Percentiles rank a stretch among this genome's conserved stretches.
Conservation (phyloP, 2,329 filamentous ascomycete genomes). For the Penicillium sp. region DNA sequence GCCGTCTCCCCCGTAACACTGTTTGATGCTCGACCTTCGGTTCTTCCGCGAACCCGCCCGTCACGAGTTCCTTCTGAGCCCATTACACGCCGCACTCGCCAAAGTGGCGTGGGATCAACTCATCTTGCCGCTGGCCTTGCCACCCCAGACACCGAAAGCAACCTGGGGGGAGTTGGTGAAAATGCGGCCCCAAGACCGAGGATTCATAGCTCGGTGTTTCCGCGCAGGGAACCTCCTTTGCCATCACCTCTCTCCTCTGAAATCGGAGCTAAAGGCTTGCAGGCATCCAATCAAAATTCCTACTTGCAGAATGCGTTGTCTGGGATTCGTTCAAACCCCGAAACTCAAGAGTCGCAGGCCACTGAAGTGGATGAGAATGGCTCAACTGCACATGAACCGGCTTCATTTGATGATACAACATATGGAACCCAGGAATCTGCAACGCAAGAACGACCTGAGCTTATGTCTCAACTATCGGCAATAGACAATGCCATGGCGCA, state of each 20-base stretch:
- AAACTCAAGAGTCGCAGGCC: constrained; percentile 14
- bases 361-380: constrained; percentile 11
- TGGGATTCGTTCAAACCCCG: constrained; percentile 2
- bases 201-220: constrained; percentile 35
- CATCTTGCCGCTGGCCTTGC: constrained; percentile 39
- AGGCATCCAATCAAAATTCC: constrained; percentile 11
- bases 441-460: constrained; percentile 24
- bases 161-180: constrained; percentile 31
- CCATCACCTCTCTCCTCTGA: constrained; percentile 37
- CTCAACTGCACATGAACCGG: constrained; percentile 14
- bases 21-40: constrained; percentile 52
- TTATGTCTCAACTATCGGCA: constrained; percentile 42
- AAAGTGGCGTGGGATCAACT: constrained; percentile 29
- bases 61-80: constrained; percentile 48
- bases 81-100: constrained; percentile 49
- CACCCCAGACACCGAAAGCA: constrained; percentile 43
- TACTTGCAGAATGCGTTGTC: constrained; percentile 18
- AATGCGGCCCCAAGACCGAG: constrained; percentile 28
- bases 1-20: constrained; percentile 55
- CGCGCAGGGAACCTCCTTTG: constrained; percentile 34
- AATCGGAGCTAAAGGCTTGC: constrained; percentile 24
- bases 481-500: constrained; percentile 73
- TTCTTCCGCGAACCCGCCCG: constrained; percentile 37
- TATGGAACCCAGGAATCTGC: constrained; percentile 24
- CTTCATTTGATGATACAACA: constrained; percentile 22